A percentile compares a stretch with the other conserved stretches of the same genome.
Evolutionary conservation across 1,139 yeast genomes (phyloP).

Genomic region (Kodamaea plutei): DNA sequence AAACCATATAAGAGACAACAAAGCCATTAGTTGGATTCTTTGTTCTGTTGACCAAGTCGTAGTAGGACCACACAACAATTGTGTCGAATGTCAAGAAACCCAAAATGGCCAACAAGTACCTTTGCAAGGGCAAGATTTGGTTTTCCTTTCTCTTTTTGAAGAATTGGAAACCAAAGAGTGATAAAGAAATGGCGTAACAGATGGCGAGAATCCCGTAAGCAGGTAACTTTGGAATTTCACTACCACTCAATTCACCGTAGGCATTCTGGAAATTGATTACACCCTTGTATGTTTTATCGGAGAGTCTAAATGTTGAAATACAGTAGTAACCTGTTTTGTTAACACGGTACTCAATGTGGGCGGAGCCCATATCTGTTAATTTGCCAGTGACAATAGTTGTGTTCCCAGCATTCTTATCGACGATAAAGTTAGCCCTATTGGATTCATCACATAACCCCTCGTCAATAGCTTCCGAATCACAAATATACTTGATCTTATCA

Average conservation of each 20-base stretch:
- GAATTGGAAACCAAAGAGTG: constrained; percentile 80
- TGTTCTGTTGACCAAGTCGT: constrained; percentile 71
- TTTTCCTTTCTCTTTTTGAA: constrained; percentile 71
- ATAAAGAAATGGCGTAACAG: constrained; percentile 75
- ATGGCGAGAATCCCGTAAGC: constrained; percentile 84
- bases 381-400: constrained; percentile 55
- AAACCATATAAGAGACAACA: constrained; percentile 68
- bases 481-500: constrained; percentile 52
- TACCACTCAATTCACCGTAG: constrained; percentile 82
- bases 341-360: constrained; percentile 60
- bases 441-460: constrained; percentile 49
- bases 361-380: constrained; percentile 55
- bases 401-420: constrained; percentile 40
- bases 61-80: constrained; percentile 86
- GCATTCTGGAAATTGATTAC: constrained; percentile 81
- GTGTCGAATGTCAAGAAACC: constrained; percentile 82
- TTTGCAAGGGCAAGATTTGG: constrained; percentile 86
- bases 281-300: constrained; percentile 51
- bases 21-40: constrained; percentile 44
- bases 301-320: constrained; percentile 61
- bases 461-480: constrained; percentile 67
- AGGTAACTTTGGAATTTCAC: constrained; percentile 88
- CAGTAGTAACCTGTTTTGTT: constrained; percentile 87
- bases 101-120: constrained; percentile 81
- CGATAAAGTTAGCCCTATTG: constrained; percentile 60